Percentiles rank a stretch among this genome's conserved stretches.
phyloP scores from a whole-genome alignment of 148 eudicot species.

The Dianthus caryophyllus region DNA sequence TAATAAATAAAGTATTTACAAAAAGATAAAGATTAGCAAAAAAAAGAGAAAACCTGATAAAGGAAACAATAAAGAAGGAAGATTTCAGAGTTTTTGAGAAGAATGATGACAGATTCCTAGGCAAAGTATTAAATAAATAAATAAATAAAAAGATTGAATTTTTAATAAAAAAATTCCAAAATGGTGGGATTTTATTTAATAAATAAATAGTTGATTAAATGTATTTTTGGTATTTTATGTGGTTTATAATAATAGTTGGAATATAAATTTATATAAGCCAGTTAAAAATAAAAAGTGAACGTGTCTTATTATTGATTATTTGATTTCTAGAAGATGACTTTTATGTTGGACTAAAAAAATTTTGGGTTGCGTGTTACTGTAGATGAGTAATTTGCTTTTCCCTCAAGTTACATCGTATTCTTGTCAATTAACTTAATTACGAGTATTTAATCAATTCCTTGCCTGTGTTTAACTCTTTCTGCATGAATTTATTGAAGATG shows the following conservation, averaged over 20 bases:
- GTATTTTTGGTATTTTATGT: constrained; percentile 20
- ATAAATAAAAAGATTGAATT: constrained; percentile 20
- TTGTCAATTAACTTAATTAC: too few relatives aligned
- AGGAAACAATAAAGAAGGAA: constrained; percentile 4
- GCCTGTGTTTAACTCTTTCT: background rate
- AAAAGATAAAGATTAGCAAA: constrained; percentile 5
- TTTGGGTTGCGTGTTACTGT: constrained; percentile 13
- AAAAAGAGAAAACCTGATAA: constrained; percentile 25
- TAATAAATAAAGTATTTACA: constrained; percentile 16
- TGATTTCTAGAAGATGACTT: too few relatives aligned
- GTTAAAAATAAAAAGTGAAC: background rate
- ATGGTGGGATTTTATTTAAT: background rate
- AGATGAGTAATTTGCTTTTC: constrained; percentile 15
- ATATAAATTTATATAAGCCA: constrained; percentile 2
- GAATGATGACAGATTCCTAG: constrained; percentile 12
- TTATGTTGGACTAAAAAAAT: too few relatives aligned
- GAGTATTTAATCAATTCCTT: background rate
- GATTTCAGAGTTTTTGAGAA: constrained; percentile 19
- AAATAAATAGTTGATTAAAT: background rate
- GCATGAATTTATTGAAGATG: background rate
- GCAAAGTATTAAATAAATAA: too few relatives aligned
- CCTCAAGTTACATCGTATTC: background rate
- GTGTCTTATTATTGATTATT: constrained; percentile 26
- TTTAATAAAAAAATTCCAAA: background rate
- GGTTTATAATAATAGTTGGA: constrained; percentile 20